Conservation (phyloP, 768 basidiomycete genomes). For the Suillus bovinus region DNA sequence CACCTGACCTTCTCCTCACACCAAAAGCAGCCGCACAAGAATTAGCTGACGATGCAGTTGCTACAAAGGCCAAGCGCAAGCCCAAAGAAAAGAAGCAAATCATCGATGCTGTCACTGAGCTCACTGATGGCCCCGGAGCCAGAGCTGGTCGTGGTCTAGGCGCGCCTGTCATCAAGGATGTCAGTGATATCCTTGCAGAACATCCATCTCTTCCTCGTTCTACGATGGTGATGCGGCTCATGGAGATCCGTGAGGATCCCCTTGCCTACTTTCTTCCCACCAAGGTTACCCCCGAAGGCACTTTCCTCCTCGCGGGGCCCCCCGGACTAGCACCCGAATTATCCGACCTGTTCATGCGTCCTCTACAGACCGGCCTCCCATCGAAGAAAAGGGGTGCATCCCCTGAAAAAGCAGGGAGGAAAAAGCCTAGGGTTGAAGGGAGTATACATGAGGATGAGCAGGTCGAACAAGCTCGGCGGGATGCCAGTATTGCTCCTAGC, state of each 20-base stretch:
- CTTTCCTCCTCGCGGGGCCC: conserved; percentile 82
- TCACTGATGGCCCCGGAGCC: conserved; percentile 61
- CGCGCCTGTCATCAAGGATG: conserved; percentile 51
- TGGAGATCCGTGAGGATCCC: conserved; percentile 85
- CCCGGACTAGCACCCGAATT: conserved; percentile 83
- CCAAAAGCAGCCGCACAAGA: conserved; percentile 47
- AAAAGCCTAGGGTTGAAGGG: conserved; percentile 59
- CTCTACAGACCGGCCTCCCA: conserved; percentile 48
- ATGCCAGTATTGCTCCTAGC: conserved; percentile 62
- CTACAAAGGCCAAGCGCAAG: conserved; percentile 48
- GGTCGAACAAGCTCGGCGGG: conserved; percentile 73
- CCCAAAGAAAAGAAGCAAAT: conserved; percentile 81
- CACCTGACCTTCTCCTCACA: conserved; percentile 54
- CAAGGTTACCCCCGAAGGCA: conserved; percentile 66
- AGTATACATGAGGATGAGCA: conserved; percentile 52
- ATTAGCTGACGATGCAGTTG: conserved; percentile 40
- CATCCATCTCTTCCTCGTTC: conserved; percentile 88
- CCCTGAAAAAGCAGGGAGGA: conserved; percentile 55
- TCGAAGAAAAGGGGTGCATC: conserved; percentile 62
- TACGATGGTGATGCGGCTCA: conserved; percentile 78
- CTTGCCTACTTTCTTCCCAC: conserved; percentile 84
- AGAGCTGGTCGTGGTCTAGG: conserved; percentile 59
- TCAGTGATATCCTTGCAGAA: conserved; percentile 73
- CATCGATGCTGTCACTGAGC: conserved; percentile 88
- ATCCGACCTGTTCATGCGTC: conserved; percentile 81